These are phyloP conservation scores for Royoungia palumana DNA, from an alignment of 768 basidiomycete species.

Conservation along the genomic window DNA sequence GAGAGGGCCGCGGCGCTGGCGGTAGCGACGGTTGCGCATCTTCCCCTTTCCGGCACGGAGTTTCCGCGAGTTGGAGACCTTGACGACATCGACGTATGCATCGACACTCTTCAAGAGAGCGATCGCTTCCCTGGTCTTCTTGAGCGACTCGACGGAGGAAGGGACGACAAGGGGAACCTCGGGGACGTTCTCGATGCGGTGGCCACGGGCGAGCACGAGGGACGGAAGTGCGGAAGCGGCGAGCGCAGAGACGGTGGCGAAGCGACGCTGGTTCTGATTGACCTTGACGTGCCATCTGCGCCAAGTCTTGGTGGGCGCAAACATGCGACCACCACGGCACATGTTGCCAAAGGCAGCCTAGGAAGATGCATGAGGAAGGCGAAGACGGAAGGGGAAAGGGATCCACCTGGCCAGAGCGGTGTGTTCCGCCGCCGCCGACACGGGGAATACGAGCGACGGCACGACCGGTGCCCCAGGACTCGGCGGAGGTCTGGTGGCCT, in stretches of 20 bases:
- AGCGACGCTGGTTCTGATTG: conserved; percentile 98
- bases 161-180: conserved; percentile 94
- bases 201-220: conserved; percentile 97
- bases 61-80: conserved; percentile 97
- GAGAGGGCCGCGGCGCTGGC: conserved; percentile 96
- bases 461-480: conserved; percentile 99
- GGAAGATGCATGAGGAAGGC: conserved; percentile 1
- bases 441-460: conserved; percentile 99
- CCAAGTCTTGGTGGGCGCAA: conserved; percentile 99
- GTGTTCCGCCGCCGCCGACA: conserved; percentile 98
- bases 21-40: conserved; percentile 92
- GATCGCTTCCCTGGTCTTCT: conserved; percentile 96
- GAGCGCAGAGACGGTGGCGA: conserved; percentile 95
- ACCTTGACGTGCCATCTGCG: conserved; percentile 99
- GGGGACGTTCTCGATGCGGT: conserved; percentile 95
- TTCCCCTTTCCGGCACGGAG: conserved; percentile 97
- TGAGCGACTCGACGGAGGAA: conserved; percentile 76
- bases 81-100: conserved; percentile 90
- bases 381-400: background rate
- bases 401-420: conserved; percentile 89
- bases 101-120: conserved; percentile 85
- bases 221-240: conserved; percentile 95
- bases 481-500: conserved; percentile 97
- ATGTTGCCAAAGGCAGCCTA: conserved; percentile 99
- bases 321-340: conserved; percentile 99